Evolutionary conservation across 2,329 filamentous ascomycete genomes (phyloP), one percentile per base, ranked within the genome.

Genomic region (Neoscytalidium dimidiatum): DNA sequence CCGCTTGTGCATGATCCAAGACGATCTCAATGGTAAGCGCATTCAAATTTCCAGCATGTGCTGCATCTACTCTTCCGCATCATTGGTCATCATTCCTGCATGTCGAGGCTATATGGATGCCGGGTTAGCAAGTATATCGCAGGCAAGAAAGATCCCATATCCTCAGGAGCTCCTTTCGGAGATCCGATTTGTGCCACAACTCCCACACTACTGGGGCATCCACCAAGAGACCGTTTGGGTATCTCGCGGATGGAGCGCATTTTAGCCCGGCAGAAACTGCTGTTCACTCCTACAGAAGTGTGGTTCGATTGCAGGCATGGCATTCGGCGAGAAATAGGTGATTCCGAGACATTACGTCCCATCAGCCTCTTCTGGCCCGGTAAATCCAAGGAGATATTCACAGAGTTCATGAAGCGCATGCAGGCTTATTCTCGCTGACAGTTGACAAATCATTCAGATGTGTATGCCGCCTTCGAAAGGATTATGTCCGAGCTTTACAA

Each of bases 211-310:
- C 11, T 23, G n/a, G 29, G 46, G n/a, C 23, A 28, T 65, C 35
- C 23, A 23, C 7, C 11, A 51, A 28, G 28, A 48, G 43, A 48
- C 17, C 6, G n/a, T 51, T 14, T 62, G 64, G 57, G 11, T 9
- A 21, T 52, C 57, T 1, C 64, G 64, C 8, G 64, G 64, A 11
- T 65, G 57, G 64, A 62, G 33, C 9, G n/a, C 19, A 17, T 61
- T 6, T 43, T 61, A 21, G 19, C 53, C 7, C 26, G 19, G 43
- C 17, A 43, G 9, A 41, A 44, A 29, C 11, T 65, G 4, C 46
- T 49, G 6, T 43, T 65, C 17, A 61, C 63, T 8, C 35, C 28
- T 8, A 61, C 11, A 13, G 52, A 33, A 51, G 64, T 26, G 7
- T 65, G 21, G 21, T 62, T 65, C 43, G 44, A 61, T 13, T 65